These are phyloP conservation scores for Euryodendron excelsum DNA, from an alignment of 148 eudicot species.

Conservation along the genomic window DNA sequence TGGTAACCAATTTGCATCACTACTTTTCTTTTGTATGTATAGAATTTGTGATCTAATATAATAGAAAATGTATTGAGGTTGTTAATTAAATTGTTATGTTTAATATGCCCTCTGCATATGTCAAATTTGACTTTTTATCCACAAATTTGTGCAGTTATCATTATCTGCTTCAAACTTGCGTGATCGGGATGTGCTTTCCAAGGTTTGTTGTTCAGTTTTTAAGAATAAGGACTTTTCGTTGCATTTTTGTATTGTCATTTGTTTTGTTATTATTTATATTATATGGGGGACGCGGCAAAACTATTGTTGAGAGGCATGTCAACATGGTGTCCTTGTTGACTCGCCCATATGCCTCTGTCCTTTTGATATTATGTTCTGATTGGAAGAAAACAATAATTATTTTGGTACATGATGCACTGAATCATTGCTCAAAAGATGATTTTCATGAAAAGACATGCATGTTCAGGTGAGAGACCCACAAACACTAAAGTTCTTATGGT, in stretches of 20 bases:
- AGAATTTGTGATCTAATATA: not conserved
- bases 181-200: conserved; percentile 82
- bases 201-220: conserved; percentile 54
- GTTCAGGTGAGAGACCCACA: too few species aligned
- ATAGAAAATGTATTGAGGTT: not conserved
- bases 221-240: not conserved
- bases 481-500: too few species aligned
- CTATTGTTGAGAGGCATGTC: not conserved
- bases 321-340: too few species aligned
- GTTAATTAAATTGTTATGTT: conserved; percentile 1
- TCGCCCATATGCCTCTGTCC: too few species aligned
- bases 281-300: not conserved
- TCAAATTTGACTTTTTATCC: conserved; percentile 7
- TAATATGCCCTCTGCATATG: not conserved
- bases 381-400: too few species aligned
- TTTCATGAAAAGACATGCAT: too few species aligned
- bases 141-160: conserved; percentile 61
- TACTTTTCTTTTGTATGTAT: not conserved
- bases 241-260: conserved; percentile 3
- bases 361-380: too few species aligned
- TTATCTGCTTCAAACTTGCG: conserved; percentile 79
- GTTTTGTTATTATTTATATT: not conserved
- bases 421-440: too few species aligned
- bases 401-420: too few species aligned
- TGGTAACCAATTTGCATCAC: not conserved